Base-by-base conservation (phyloP, 2,329 filamentous ascomycete genomes). In the Botryosphaeria dothidea region DNA sequence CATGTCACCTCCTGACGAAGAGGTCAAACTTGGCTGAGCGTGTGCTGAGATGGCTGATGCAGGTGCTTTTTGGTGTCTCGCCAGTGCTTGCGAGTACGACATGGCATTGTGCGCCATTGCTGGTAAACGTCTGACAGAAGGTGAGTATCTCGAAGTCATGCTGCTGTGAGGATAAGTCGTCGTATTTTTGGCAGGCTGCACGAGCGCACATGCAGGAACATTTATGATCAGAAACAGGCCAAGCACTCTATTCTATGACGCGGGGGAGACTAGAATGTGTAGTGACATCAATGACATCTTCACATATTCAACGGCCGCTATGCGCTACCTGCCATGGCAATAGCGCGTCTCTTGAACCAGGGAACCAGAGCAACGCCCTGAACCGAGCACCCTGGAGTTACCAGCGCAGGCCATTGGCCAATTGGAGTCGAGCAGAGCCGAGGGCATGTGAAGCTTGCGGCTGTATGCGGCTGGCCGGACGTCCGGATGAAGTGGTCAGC, bases 221-320 rank as follows among this genome's bases (percentile, higher is more conserved):
- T 56, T 11, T 25, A n/a, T 17, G 51, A 1, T 8, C 19, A 41
- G 2, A 34, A 34, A 11, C 17, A 11, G 8, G 48, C 17, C 25
- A 11, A 2, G 15, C 11, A 29, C 6, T 21, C 19, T 46, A 29
- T 8, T 21, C 19, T 46, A 23, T 21, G 17, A 25, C 13, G 34
- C 34, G 34, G 19, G 23, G 54, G 29, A 36, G 38, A 21, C 54
- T 58, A 45, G 5, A 46, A 4, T 15, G 27, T 5, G 3, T 8
- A 60, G 41, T 60, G 27, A 60, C 27, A 60, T 60, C 56, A 46
- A 48, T 36, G 56, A 34, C 56, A 60, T 34, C 54, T 43, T 27
- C 36, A 19, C 36, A 41, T 8, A 27, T 13, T 19, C 38, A 57
- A 57, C 54, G 36, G 34, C 54, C 19, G 17, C 21, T 23, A n/a